A percentile compares a stretch with the other conserved stretches of the same genome.
Conservation (phyloP, 2,329 filamentous ascomycete species). For the Stemphylium vesicarium region DNA sequence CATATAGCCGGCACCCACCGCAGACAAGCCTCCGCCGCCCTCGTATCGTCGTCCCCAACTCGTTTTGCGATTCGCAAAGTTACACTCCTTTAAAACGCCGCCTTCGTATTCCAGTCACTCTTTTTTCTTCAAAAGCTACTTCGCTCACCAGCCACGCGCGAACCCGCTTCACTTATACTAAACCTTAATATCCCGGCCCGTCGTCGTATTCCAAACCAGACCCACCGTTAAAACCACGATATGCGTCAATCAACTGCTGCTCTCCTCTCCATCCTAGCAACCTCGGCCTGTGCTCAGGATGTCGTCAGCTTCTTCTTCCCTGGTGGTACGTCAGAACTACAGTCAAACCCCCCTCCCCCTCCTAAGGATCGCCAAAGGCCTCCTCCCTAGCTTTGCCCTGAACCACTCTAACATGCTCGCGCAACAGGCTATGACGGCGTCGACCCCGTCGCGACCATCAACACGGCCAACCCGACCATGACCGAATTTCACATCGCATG, state of each 20-base stretch:
- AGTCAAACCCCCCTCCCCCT: background rate
- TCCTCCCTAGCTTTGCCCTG: background rate
- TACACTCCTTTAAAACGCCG: conserved; percentile 11
- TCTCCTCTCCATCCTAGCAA: conserved; percentile 25
- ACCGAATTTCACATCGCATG: conserved; percentile 34
- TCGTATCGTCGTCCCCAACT: background rate
- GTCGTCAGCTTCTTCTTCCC: conserved; percentile 30
- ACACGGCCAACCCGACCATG: conserved; percentile 26
- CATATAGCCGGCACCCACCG: conserved; percentile 3
- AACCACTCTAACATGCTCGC: background rate
- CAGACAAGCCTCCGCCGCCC: conserved; percentile 1
- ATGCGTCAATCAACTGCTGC: conserved; percentile 33
- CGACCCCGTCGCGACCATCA: conserved; percentile 32
- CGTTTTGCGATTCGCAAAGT: conserved; percentile 1
- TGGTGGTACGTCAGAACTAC: conserved; percentile 20
- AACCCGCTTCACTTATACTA: background rate
- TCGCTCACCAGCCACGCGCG: background rate
- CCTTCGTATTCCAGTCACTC: conserved; percentile 5
- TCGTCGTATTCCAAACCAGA: conserved; percentile 2
- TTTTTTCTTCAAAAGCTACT: background rate
- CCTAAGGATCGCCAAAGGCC: background rate
- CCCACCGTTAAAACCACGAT: conserved; percentile 1
- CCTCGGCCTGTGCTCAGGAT: conserved; percentile 23
- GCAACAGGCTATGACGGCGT: conserved; percentile 23
- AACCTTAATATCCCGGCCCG: conserved; percentile 5